These are phyloP conservation scores for Yamadazyma jaroonii DNA, from an alignment of 1,139 yeast genomes.

Conservation along the genomic window DNA sequence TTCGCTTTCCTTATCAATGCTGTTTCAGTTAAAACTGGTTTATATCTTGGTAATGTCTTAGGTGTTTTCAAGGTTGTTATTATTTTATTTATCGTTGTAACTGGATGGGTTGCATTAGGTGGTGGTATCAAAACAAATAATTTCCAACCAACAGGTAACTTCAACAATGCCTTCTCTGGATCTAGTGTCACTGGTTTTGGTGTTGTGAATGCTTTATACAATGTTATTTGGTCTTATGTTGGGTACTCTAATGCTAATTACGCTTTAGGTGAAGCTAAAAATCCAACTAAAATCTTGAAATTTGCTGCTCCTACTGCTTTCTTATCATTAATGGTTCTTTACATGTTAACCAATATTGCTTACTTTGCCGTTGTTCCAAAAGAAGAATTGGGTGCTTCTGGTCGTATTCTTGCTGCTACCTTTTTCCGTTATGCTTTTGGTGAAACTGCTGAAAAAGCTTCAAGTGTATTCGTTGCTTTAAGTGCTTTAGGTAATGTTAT, in stretches of 20 bases:
- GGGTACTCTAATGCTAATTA: conserved; percentile 79
- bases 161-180: conserved; percentile 59
- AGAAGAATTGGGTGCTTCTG: conserved; percentile 40
- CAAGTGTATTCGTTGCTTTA: conserved; percentile 48
- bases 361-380: conserved; percentile 57
- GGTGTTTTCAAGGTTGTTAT: conserved; percentile 73
- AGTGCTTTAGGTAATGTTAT: conserved; percentile 50
- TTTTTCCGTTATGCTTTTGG: conserved; percentile 48
- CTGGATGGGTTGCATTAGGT: conserved; percentile 82
- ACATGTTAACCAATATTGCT: conserved; percentile 59
- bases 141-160: conserved; percentile 56
- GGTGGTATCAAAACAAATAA: conserved; percentile 57
- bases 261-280: conserved; percentile 75
- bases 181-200: conserved; percentile 68
- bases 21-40: conserved; percentile 60
- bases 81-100: conserved; percentile 63
- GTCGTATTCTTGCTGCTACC: conserved; percentile 46
- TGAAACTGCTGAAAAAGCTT: conserved; percentile 44
- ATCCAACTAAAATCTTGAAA: conserved; percentile 42
- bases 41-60: conserved; percentile 62
- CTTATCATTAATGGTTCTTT: conserved; percentile 64
- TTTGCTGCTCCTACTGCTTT: conserved; percentile 49
- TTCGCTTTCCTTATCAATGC: conserved; percentile 70
- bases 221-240: conserved; percentile 77
- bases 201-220: conserved; percentile 72